Evolutionary conservation across 352 stramenopile species (phyloP).

Genomic region (Pythium dissimile): DNA sequence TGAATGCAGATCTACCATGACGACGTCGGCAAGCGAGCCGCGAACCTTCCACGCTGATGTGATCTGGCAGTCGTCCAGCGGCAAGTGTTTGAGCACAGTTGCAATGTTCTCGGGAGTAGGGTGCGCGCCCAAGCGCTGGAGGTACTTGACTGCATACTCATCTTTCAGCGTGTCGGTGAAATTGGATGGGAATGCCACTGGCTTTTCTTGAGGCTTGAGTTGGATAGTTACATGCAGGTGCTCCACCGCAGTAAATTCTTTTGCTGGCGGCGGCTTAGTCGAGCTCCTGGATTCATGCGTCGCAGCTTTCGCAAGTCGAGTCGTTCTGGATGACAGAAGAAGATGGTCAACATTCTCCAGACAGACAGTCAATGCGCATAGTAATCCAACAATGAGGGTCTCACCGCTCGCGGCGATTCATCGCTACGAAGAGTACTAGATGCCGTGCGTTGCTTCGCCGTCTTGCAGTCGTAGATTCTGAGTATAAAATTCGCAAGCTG

Average conservation of each 20-base stretch:
- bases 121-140: conserved; percentile 52
- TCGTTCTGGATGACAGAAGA: no score
- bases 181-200: conserved; percentile 31
- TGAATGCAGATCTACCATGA: conserved; percentile 55
- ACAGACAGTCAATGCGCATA: no score
- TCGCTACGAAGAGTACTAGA: background rate
- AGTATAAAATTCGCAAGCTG: conserved; percentile 4
- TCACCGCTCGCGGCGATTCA: conserved; percentile 25
- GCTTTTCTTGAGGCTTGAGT: conserved; percentile 49
- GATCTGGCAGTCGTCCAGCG: conserved; percentile 59
- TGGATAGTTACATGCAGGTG: conserved; percentile 52
- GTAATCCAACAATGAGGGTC: background rate
- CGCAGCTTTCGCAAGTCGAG: no score
- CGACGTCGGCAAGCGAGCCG: conserved; percentile 43
- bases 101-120: conserved; percentile 55
- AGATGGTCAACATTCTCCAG: no score
- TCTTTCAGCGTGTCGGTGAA: conserved; percentile 50
- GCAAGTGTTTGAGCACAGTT: conserved; percentile 55
- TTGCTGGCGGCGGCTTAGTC: conserved; percentile 10
- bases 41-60: conserved; percentile 54
- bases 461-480: background rate
- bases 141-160: conserved; percentile 72
- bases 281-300: background rate
- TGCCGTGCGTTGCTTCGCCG: background rate
- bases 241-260: conserved; percentile 36